Evolutionary conservation across 768 basidiomycete species (phyloP), one percentile per base, ranked within the genome.

Genomic region (Phylloporus arenicola): DNA sequence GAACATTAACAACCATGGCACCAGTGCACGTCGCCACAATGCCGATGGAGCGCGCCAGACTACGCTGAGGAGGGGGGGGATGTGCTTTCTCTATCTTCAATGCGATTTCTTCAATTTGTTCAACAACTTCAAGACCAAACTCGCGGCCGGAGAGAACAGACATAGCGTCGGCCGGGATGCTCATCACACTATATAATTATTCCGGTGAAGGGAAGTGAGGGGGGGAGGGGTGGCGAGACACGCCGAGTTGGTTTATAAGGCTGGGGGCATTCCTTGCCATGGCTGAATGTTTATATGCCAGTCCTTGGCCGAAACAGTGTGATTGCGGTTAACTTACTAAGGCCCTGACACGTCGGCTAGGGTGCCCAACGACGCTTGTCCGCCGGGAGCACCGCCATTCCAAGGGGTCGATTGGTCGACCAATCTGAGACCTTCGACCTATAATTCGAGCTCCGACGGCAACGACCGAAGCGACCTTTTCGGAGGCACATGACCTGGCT

Each of bases 1-100:
- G 19, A 4, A 73, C 72, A 44, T 65, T 68, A 22, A 68, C 57
- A 4, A 73, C 48, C 72, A 73, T 65, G 20, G 69, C 72, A 38
- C 68, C 61, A 9, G 76, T 75, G 37, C 72, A 71, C 8, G 72
- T 69, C 6, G 60, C 57, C 10, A 71, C 68, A 17, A 71, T 64
- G 17, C 60, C 61, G 6, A 67, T 43, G n/a, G 58, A 59, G 13
- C 63, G 65, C 19, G 57, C 45, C 0, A 51, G 52, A 51, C 70
- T 67, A 22, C 60, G 69, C 0, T 47, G 13, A 3, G n/a, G n/a
- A n/a, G 40, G 10, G 1, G 57, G 38, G 17, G 49, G 35, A 13
- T 10, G 34, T 16, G 19, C 16, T 16, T 14, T 25, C 43, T 41
- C 24, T 4, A 51, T 59, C 33, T 66, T 57, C 0, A 12, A 3